phyloP scores from a whole-genome alignment of 1,284 basidiomycete genomes.

The Volvariella surrecta region DNA sequence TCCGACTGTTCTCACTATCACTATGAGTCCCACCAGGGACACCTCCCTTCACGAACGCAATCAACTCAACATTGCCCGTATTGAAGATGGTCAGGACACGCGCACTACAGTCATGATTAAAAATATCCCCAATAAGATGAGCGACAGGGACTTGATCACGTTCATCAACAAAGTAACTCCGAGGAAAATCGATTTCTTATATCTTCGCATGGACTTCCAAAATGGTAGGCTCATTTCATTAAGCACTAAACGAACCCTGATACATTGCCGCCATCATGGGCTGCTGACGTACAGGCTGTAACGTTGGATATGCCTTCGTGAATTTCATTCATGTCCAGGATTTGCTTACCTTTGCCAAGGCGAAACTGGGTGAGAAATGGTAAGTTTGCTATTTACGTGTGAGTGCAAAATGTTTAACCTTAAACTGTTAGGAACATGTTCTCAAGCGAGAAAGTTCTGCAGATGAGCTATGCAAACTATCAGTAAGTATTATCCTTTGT shows the following conservation, averaged over 20 bases:
- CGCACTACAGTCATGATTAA: constrained; percentile 84
- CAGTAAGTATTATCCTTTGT: constrained; percentile 43
- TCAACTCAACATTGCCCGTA: constrained; percentile 57
- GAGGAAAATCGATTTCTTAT: constrained; percentile 73
- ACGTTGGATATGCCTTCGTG: constrained; percentile 83
- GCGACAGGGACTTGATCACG: constrained; percentile 58
- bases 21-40: background rate
- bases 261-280: background rate
- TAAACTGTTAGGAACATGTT: constrained; percentile 65
- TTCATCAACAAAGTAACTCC: constrained; percentile 66
- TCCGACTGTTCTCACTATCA: background rate
- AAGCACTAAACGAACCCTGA: constrained; percentile 1
- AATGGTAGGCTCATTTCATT: constrained; percentile 46
- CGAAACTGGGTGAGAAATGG: constrained; percentile 73
- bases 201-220: constrained; percentile 77
- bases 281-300: constrained; percentile 49
- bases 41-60: constrained; percentile 39
- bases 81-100: constrained; percentile 71
- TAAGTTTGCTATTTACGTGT: constrained; percentile 14
- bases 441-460: constrained; percentile 78
- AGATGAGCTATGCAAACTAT: constrained; percentile 83
- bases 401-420: background rate
- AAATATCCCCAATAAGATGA: constrained; percentile 88
- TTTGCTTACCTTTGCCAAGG: constrained; percentile 65
- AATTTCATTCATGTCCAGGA: constrained; percentile 78